Base-by-base conservation (phyloP, 139 green algal species). In the Bryopsis sp. region DNA sequence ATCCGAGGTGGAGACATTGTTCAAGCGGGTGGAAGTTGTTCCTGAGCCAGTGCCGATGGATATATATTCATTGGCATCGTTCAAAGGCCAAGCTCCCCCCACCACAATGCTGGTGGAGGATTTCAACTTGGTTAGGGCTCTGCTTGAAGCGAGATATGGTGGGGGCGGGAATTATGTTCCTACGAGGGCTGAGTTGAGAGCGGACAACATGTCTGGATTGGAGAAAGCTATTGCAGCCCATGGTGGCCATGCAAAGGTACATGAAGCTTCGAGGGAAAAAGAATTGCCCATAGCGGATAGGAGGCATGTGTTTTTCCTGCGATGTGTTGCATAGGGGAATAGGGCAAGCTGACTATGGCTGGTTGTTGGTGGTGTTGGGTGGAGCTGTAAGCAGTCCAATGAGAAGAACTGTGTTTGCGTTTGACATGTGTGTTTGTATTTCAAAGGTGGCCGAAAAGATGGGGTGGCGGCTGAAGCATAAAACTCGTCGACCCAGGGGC, bases 141-240 rank as follows among this genome's bases (percentile, higher is more conserved):
- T 86, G 72, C 68, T 87, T 43, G 68, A 75, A 35, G 48, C 67
- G 32, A 74, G 50, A 29, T 87, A 79, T 62, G 77, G 75, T 1
- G 71, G 48, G 2, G n/a, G 43, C 0, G 37, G 37, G 6, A 39
- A 63, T 0, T 62, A 69, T 8, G 48, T 87, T 32, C 82, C 82
- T 0, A 66, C 61, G 1, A 57, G 80, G 33, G 54, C 32, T 8
- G 39, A 78, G 11, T 63, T 87, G 47, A 65, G 78, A 0, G 65
- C 63, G 35, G 74, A 77, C 64, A 58, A 67, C 33, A 78, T 77
- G 61, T 71, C 73, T 19, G 73, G 86, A 31, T 39, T 84, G 19
- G 77, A 82, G 47, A 81, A 82, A 36, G 83, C 83, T 1, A 81
- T 89, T 5, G 57, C 58, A 2, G 67, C 72, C 0, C 83, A 87